Conservation (phyloP, 331 rosid species). For the Dryas integrifolia region DNA sequence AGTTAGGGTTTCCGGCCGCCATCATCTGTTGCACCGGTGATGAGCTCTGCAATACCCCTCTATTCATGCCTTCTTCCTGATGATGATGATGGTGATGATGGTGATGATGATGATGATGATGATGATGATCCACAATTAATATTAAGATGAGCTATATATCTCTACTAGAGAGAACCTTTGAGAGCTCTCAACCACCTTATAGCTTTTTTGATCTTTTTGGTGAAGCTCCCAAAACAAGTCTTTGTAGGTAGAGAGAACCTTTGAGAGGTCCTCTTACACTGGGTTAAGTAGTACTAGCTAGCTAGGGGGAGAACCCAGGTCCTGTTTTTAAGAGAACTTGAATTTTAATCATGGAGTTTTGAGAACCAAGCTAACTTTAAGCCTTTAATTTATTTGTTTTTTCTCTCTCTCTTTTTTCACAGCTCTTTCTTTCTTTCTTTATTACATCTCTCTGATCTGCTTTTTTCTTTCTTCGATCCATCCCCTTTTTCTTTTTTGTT, state of each 20-base stretch:
- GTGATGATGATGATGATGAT: neutral
- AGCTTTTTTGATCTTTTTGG: constrained; percentile 18
- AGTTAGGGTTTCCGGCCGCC: constrained; percentile 80
- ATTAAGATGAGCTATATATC: too few relatives aligned
- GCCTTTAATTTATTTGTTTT: constrained; percentile 23
- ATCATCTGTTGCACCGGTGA: constrained; percentile 92
- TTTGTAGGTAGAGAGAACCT: constrained; percentile 44
- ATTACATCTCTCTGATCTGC: constrained; percentile 40
- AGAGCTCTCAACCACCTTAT: neutral
- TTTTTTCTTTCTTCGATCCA: constrained; percentile 17
- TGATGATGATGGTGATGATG: neutral
- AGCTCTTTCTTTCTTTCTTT: constrained; percentile 34
- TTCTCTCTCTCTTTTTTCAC: constrained; percentile 1
- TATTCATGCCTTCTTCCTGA: constrained; percentile 55
- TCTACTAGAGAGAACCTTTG: too few relatives aligned
- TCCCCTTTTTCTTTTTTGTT: constrained; percentile 19
- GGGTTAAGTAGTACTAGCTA: constrained; percentile 46
- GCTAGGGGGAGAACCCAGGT: constrained; percentile 24
- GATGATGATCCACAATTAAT: too few relatives aligned
- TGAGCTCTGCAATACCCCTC: constrained; percentile 72
- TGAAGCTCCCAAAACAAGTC: constrained; percentile 41
- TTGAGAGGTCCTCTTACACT: constrained; percentile 48
- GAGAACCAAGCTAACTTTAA: constrained; percentile 29
- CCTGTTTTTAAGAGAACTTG: constrained; percentile 57
- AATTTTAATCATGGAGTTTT: constrained; percentile 71